Evolutionary conservation across 1,284 basidiomycete genomes (phyloP), one percentile per base, ranked within the genome.

Genomic region (Rhodotorula sp.): DNA sequence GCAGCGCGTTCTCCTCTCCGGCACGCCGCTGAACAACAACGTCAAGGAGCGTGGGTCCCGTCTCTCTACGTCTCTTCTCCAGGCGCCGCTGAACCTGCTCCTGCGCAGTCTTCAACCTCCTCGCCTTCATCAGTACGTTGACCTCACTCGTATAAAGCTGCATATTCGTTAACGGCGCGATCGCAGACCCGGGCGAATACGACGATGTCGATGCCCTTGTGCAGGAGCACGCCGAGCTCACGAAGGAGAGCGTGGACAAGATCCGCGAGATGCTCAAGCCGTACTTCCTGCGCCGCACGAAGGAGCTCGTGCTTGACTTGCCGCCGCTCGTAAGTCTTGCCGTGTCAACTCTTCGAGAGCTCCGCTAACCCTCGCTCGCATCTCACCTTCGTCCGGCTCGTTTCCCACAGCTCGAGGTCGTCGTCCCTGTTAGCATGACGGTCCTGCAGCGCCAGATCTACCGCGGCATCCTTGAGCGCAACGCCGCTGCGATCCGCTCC

Each of bases 1-100:
- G 5, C 93, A 97, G 80, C 88, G 92, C 29, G 85, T 98, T 56
- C 89, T 98, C 65, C 90, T 98, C 87, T 63, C 48, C 32, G 79
- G 94, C 86, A 98, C 97, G 1, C 96, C 96, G 3, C 83, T 99
- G 64, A 97, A 99, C 81, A 98, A 98, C 83, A 98, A 97, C 79
- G 89, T 98, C 50, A 87, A 92, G 64, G 96, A 99, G 46, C 55
- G 66, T 67, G 48, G 1, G 66, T 57, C 12, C 17, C 3, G 36
- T 13, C 3, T 2, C 25, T 27, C 27, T 3, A 10, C 37, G 17
- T 9, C 27, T 21, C 5, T 4, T 13, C 34, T 1, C 12, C 21
- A 41, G 17, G 36, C 58, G 32, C 3, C 41, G 36, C 13, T 13
- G 10, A 19, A 29, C 29, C 10, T 10, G 7, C 4, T 17, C 5